Evolutionary conservation across 2,329 filamentous ascomycete genomes (phyloP), one percentile per base, ranked within the genome.

Genomic region (Colletotrichum liaoningense): DNA sequence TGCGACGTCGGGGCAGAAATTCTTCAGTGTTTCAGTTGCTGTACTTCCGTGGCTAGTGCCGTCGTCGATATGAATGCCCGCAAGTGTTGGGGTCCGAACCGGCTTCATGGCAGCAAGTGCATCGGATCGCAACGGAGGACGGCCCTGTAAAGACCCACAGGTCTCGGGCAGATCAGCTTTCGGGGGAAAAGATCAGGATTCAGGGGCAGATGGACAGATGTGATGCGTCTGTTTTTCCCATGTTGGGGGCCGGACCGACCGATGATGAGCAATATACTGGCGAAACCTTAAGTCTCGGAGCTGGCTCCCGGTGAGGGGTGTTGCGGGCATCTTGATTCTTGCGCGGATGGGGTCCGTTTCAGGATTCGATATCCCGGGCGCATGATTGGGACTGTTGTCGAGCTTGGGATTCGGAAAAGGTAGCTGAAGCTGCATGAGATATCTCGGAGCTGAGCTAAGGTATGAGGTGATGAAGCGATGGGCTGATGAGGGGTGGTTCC

Each of bases 21-120:
- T 73, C 70, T 73, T 73, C 67, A 73, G 67, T 73, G 70, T 73
- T 70, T 73, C 70, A 73, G 62, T 62, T 69, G 57, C 67, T 64
- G 52, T 52, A 22, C 24, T 42, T 38, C 26, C 30, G 49, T 63
- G 16, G 24, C n/a, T 16, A 12, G n/a, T 24, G 42, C n/a, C 4
- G 49, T 7, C 9, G 8, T 64, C 33, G 63, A 30, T 35, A 57
- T 30, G 52, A 65, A 71, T 56, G 63, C 30, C 63, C 24, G 58
- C 56, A 55, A 30, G 52, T 26, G 19, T 70, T 73, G 70, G 70
- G 67, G 67, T 73, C 70, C 30, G 67, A 70, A 38, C 56, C 67
- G 67, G 60, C 28, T 28, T 28, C 60, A 64, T 35, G 54, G 66
- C 54, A 59, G 54, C 59, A 67, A 30, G 55, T 54, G 67, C 52